Percentiles rank a stretch among this genome's conserved stretches.
Conservation (phyloP, 2,329 filamentous ascomycete genomes). For the Claviceps spartinae region DNA sequence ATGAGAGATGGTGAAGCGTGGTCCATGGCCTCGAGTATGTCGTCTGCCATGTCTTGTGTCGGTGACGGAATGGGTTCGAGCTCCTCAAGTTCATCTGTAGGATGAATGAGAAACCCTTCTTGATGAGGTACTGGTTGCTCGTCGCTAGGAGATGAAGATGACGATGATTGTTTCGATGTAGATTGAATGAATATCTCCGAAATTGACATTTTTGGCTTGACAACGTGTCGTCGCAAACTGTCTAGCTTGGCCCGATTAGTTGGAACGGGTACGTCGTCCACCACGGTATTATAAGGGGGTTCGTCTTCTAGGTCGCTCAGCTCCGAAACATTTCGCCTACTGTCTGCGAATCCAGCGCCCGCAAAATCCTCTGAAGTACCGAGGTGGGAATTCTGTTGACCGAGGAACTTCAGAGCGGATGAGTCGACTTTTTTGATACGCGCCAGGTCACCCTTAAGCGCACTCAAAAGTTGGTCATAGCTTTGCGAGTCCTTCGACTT, state of each 20-base stretch:
- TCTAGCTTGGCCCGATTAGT: conserved; percentile 13
- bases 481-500: conserved; percentile 21
- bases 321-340: conserved; percentile 26
- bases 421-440: conserved; percentile 12
- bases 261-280: conserved; percentile 10
- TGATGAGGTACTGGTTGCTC: background rate
- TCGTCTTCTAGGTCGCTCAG: conserved; percentile 42
- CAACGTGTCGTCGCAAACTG: conserved; percentile 10
- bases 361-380: background rate
- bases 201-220: conserved; percentile 16
- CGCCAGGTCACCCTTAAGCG: conserved; percentile 28
- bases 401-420: conserved; percentile 8
- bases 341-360: conserved; percentile 7
- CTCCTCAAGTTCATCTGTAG: background rate
- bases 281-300: conserved; percentile 8
- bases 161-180: background rate
- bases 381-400: background rate
- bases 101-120: background rate
- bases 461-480: conserved; percentile 29
- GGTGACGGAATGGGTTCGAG: conserved; percentile 19
- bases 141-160: background rate
- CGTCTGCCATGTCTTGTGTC: conserved; percentile 38
- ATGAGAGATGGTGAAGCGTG: conserved; percentile 43
- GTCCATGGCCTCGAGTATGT: conserved; percentile 41
- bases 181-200: conserved; percentile 9